Conservation (phyloP, 768 basidiomycete species). For the Mycena vitilis region DNA sequence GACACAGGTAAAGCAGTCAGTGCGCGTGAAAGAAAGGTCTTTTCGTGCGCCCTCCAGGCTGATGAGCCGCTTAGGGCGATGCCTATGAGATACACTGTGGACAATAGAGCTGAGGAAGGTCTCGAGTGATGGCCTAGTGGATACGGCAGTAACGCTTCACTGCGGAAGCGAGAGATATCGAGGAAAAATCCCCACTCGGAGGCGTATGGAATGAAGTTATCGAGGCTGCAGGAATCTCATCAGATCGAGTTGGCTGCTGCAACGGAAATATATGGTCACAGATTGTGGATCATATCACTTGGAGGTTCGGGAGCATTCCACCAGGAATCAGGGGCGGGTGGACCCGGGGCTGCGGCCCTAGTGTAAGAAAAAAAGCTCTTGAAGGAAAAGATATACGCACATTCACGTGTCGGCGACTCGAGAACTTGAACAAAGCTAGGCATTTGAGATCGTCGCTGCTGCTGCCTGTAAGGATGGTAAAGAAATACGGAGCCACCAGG, state of each 20-base stretch:
- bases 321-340: slow-evolving; percentile 10
- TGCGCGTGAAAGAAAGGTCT: slow-evolving; percentile 47
- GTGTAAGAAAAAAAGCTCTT: not conserved
- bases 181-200: slow-evolving; percentile 61
- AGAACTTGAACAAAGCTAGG: slow-evolving; percentile 4
- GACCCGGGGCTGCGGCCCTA: not conserved
- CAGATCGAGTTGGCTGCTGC: too few relatives aligned
- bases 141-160: slow-evolving; percentile 37
- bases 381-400: not conserved
- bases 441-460: slow-evolving; percentile 1
- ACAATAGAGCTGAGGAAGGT: slow-evolving; percentile 40
- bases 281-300: not conserved
- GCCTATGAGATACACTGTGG: slow-evolving; percentile 42
- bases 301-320: slow-evolving; percentile 25
- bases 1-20: slow-evolving; percentile 40
- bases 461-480: slow-evolving; percentile 41
- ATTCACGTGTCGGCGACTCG: not conserved
- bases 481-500: slow-evolving; percentile 36
- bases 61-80: slow-evolving; percentile 14
- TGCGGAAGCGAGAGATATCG: slow-evolving; percentile 50
- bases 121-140: slow-evolving; percentile 39
- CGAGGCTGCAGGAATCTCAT: slow-evolving; percentile 17
- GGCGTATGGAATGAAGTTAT: slow-evolving; percentile 50
- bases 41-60: slow-evolving; percentile 19
- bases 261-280: not conserved